Base-by-base conservation (phyloP, 106 monocot genomes). In the Posidonia australis region DNA sequence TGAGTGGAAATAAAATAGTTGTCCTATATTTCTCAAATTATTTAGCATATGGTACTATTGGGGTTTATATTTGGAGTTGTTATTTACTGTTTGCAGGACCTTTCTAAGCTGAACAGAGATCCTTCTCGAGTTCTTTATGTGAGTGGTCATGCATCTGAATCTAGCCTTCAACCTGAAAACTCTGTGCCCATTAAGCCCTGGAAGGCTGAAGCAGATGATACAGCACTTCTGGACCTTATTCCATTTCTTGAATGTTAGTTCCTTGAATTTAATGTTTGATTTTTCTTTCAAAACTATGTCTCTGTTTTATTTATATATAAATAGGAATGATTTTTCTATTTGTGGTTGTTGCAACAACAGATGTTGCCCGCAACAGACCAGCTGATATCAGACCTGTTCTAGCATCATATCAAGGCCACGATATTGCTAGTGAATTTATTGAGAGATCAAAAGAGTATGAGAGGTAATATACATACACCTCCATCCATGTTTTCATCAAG, bases 211-310 rank as follows among this genome's bases (percentile, higher is more conserved):
- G 74, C 78, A 60, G 75, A 84, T 58, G 94, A 96, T 51, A 96
- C 94, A n/a, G 82, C 72, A 58, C 84, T 96, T 62, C n/a, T 96
- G 51, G 94, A 96, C 80, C 70, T 96, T 51, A 75, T 96, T 74
- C 94, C 94, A 52, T 96, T 96, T 77, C 94, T 96, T 65, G 94
- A 96, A 83, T 96, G 94, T 96, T 70, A 78, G 76, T 52, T 32
- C 1, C 46, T 57, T 49, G 14, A 1, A 17, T 49, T 49, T 17
- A 17, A 16, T 49, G 14, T 49, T 3, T 49, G 13, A 49, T 49
- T 13, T 49, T 10, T 17, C 3, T n/a, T 17, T 16, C n/a, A 49
- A 49, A 49, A 49, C 5, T 30, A 24, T 22, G 6, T 27, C 26
- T 26, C 23, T 28, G 25, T 57, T 14, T 25, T 26, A 10, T 26